Base-by-base conservation (phyloP, 768 basidiomycete species). In the Amanita rubescens region DNA sequence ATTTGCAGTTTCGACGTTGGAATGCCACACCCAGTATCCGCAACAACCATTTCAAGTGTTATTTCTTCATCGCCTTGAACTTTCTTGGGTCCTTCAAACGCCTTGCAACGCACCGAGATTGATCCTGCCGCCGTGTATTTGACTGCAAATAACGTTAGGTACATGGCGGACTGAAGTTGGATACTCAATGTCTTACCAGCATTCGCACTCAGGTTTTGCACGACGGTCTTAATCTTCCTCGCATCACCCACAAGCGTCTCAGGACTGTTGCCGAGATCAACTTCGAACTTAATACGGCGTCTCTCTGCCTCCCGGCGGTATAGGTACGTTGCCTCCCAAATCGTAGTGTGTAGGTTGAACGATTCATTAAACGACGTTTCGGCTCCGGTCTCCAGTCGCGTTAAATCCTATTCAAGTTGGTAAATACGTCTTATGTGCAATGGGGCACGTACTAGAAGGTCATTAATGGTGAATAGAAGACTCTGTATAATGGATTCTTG, bases 381-480 rank as follows among this genome's bases (percentile, higher is more conserved):
- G 56, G 84, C 78, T 7, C 87, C 87, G 52, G 75, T 82, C 64
- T 93, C 88, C 22, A 89, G 71, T 5, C 87, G 75, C 0, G 90
- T 90, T 10, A 91, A 74, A 66, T 90, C 89, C 78, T 81, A 55
- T 53, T 50, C 32, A 5, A 12, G 35, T 53, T 19, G 56, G 2
- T 4, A 46, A 45, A 12, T 35, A 27, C 14, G 10, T 3, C 17
- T 15, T 8, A 4, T 3, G 9, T 10, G 5, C 20, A 24, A 37
- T 5, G 24, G 32, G 11, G 9, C n/a, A 58, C 71, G 12, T 50
- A 82, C 80, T 61, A 91, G 71, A 9, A 91, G 70, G 66, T 91
- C 88, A 63, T 90, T 90, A 66, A 91, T 89, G 3, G 88, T 87
- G 69, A 89, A 90, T 3, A 91, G 68, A 19, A 91, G 68, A 54